These are phyloP conservation scores for Flaveria trinervia DNA, from an alignment of 129 eudicot genomes.

Conservation along the genomic window DNA sequence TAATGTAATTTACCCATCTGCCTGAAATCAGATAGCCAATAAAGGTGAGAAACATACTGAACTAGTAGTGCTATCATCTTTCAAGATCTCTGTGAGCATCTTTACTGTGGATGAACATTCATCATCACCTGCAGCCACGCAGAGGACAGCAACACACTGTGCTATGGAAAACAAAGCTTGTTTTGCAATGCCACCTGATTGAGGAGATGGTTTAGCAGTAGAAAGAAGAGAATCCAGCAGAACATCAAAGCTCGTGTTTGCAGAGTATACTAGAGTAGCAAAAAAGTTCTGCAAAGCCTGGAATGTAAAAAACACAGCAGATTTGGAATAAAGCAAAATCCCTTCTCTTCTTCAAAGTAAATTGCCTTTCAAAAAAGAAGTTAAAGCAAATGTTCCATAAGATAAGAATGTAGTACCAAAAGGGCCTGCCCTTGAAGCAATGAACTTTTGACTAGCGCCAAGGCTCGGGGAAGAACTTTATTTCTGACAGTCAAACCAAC, in stretches of 20 bases:
- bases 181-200: conserved; percentile 79
- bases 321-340: conserved; percentile 5
- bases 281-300: conserved; percentile 93
- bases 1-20: neutral
- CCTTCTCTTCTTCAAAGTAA: neutral
- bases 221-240: conserved; percentile 84
- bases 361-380: too few relatives aligned
- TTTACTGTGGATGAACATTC: conserved; percentile 90
- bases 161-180: conserved; percentile 95
- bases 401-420: conserved; percentile 47
- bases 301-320: neutral
- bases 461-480: conserved; percentile 96
- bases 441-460: conserved; percentile 79
- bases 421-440: conserved; percentile 99
- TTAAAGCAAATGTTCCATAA: conserved; percentile 3
- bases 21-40: conserved; percentile 18
- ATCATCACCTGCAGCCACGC: conserved; percentile 93
- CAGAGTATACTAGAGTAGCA: conserved; percentile 81
- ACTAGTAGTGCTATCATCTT: conserved; percentile 67
- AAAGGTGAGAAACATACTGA: conserved; percentile 52
- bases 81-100: conserved; percentile 87
- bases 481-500: conserved; percentile 83
- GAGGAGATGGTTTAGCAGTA: conserved; percentile 90
- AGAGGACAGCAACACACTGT: conserved; percentile 97
- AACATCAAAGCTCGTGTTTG: conserved; percentile 90